Evolutionary conservation across 805 yeast species (phyloP).

Genomic region (Blastobotrys mokoenaii): DNA sequence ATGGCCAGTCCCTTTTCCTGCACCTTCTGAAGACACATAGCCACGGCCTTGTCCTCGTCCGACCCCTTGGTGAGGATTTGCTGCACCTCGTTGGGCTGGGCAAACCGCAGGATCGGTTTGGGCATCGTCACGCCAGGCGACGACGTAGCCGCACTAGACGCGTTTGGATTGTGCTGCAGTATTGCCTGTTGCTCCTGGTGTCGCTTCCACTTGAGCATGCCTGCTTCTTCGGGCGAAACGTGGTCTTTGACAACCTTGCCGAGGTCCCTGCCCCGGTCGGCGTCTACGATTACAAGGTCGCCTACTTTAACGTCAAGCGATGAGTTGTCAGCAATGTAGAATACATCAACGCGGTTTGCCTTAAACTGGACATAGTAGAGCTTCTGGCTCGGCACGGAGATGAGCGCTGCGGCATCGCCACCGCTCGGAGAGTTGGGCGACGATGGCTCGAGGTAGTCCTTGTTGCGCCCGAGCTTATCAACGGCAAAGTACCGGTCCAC

Average conservation of each 20-base stretch:
- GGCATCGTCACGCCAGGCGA: constrained; percentile 53
- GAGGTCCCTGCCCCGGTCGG: constrained; percentile 72
- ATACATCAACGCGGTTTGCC: constrained; percentile 72
- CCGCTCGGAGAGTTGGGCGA: constrained; percentile 1
- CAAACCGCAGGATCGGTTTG: constrained; percentile 56
- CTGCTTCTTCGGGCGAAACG: constrained; percentile 57
- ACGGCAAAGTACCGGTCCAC: constrained; percentile 13
- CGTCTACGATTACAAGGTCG: constrained; percentile 74
- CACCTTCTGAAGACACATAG: constrained; percentile 52
- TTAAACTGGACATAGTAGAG: constrained; percentile 68
- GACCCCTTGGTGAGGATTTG: constrained; percentile 49
- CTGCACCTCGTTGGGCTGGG: constrained; percentile 51
- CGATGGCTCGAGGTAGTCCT: neutral
- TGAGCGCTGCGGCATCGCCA: constrained; percentile 5
- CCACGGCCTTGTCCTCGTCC: constrained; percentile 64
- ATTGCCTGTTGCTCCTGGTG: constrained; percentile 67
- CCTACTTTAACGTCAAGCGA: constrained; percentile 37
- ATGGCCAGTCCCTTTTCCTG: constrained; percentile 41
- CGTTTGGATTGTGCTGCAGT: constrained; percentile 34
- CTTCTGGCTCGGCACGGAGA: constrained; percentile 25
- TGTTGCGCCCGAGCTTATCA: constrained; percentile 15
- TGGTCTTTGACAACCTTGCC: constrained; percentile 56
- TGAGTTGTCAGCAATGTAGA: constrained; percentile 43
- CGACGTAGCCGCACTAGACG: constrained; percentile 6
- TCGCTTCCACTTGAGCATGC: constrained; percentile 55